Base-by-base conservation (phyloP, 2,329 filamentous ascomycete genomes). In the Ceratocystis harringtonii region DNA sequence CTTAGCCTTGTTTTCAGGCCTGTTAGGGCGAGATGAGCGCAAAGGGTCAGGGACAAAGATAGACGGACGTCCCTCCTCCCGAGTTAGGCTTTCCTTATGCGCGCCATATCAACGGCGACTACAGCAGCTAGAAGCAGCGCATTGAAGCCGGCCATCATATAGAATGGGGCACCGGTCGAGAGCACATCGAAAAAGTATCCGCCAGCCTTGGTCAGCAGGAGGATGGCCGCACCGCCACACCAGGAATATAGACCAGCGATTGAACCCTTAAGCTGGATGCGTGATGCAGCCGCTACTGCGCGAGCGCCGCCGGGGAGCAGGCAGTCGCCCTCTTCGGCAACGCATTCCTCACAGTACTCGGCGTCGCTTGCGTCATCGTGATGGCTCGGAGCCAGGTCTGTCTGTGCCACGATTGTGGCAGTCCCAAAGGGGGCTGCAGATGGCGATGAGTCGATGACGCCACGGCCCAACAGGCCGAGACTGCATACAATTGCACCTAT, bases 401-500 rank as follows among this genome's bases (percentile, higher is more conserved):
- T 57, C 28, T 57, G 52, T 7, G 52, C 22, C 1, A 57, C 22
- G 1, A 57, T 28, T 7, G 52, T 17, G 1, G 52, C 52, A n/a
- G 52, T 10, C 2, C 28, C 52, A 57, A 57, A 57, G 2, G 52
- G 52, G 22, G 52, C 52, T 25, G 52, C 28, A 3, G 52, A 25
- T 5, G 61, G 61, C 10, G 61, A 62, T 17, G 61, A 62, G 36
- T 64, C 62, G 25, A 95, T 78, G 25, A 97, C 87, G 3, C 91
- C 92, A 17, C 85, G 84, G 45, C 90, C 90, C 2, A 99, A 81
- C 0, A 94, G 84, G 0, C 89, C 91, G n/a, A 99, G 81, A 69
- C 90, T 95, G 76, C 92, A 96, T 0, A 99, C 94, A 67, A 99
- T 97, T 10, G 91, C 88, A 1, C 92, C 94, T 68, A 99, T 97